Conservation (phyloP, 2,329 filamentous ascomycete genomes). For the Sphaerostilbella broomeana region DNA sequence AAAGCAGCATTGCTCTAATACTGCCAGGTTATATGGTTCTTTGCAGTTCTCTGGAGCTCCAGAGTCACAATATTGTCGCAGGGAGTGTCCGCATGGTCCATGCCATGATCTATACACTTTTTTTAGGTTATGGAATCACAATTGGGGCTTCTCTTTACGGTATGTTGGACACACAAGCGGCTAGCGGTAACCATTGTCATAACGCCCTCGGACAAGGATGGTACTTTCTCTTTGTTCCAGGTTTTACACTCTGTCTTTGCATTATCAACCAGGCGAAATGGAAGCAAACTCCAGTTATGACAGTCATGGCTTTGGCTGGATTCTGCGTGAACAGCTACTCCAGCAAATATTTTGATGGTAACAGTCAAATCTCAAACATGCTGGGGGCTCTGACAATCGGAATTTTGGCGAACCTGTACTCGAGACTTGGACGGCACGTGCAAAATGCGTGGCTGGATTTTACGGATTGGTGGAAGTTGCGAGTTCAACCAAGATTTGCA, state of each 20-base stretch:
- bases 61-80: constrained; percentile 63
- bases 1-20: constrained; percentile 70
- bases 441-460: constrained; percentile 49
- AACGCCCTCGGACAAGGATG: constrained; percentile 37
- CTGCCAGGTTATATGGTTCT: constrained; percentile 52
- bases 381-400: constrained; percentile 72
- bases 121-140: constrained; percentile 68
- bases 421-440: constrained; percentile 53
- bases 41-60: constrained; percentile 54
- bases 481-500: constrained; percentile 32
- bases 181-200: constrained; percentile 36
- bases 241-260: constrained; percentile 67
- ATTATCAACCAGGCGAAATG: constrained; percentile 78
- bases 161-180: constrained; percentile 51
- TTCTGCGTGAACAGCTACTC: constrained; percentile 72
- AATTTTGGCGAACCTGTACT: constrained; percentile 72
- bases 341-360: constrained; percentile 57
- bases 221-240: constrained; percentile 66
- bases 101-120: constrained; percentile 67
- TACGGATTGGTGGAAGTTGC: constrained; percentile 42
- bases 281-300: constrained; percentile 71
- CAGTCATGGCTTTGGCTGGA: constrained; percentile 64
- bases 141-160: constrained; percentile 62
- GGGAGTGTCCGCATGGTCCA: constrained; percentile 71
- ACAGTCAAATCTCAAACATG: constrained; percentile 70